phyloP scores from a whole-genome alignment of 768 basidiomycete species.

The Podaxis sp. region DNA sequence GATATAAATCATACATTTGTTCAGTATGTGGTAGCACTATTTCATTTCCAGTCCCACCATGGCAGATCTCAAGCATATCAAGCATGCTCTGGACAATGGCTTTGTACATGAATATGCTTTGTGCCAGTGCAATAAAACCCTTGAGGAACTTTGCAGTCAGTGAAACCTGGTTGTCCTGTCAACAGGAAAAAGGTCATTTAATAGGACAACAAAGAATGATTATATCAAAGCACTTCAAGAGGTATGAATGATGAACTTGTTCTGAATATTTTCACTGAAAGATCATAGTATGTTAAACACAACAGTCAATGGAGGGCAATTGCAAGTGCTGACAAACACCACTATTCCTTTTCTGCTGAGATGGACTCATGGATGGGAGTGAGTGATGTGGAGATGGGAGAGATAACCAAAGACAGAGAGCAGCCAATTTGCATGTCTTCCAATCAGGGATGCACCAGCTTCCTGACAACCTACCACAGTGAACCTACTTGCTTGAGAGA shows the following conservation, averaged over 20 bases:
- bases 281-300: too few relatives aligned
- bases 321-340: too few relatives aligned
- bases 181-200: background rate
- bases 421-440: background rate
- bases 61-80: background rate
- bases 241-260: too few relatives aligned
- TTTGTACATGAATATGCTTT: background rate
- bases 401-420: background rate
- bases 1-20: background rate
- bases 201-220: background rate
- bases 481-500: too few relatives aligned
- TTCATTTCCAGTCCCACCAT: background rate
- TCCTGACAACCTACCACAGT: too few relatives aligned
- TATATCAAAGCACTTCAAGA: background rate
- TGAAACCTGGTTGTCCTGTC: background rate
- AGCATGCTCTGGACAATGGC: background rate
- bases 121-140: background rate
- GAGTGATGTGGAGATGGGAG: background rate
- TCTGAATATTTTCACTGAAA: too few relatives aligned
- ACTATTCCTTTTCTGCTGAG: too few relatives aligned
- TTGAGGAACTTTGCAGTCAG: background rate
- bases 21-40: background rate
- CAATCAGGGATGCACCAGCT: background rate
- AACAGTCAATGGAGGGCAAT: too few relatives aligned
- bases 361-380: background rate